phyloP scores from a whole-genome alignment of 192 early-diverging fungal species.

The Oehlia diaphana region DNA sequence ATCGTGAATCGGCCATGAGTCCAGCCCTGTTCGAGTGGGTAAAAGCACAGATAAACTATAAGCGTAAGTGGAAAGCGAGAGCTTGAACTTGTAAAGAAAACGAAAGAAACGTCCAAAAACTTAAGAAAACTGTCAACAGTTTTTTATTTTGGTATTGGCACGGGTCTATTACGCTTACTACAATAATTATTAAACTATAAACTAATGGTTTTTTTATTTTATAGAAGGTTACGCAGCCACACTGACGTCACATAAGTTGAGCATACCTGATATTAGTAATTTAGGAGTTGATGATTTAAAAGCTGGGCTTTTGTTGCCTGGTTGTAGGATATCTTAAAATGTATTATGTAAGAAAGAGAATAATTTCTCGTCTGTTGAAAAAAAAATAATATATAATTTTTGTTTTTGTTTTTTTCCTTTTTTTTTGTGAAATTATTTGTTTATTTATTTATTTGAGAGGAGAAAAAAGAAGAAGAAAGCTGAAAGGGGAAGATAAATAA shows the following conservation, averaged over 20 bases:
- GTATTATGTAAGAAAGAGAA: conserved; percentile 1
- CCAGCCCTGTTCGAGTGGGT: conserved; percentile 6
- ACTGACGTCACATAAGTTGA: background rate
- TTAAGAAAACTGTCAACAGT: background rate
- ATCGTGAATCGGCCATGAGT: conserved; percentile 29
- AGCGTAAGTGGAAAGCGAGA: background rate
- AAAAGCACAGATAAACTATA: background rate
- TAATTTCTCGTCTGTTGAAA: too few species aligned
- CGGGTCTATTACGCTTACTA: background rate
- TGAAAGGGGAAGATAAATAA: background rate
- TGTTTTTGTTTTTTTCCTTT: too few species aligned
- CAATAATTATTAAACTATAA: background rate
- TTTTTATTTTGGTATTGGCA: background rate
- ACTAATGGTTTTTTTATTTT: background rate
- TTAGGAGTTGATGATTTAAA: background rate
- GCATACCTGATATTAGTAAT: background rate
- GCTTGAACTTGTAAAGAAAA: background rate
- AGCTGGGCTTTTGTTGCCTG: background rate
- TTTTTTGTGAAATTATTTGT: too few species aligned
- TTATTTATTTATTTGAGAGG: background rate
- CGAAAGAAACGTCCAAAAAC: background rate
- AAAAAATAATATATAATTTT: too few species aligned
- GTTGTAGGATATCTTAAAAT: background rate
- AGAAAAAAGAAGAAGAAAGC: background rate
- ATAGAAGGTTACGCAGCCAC: background rate